A percentile compares a stretch with the other conserved stretches of the same genome.
Evolutionary conservation across 2,329 filamentous ascomycete genomes (phyloP).

Genomic region (Thermoascus crustaceus): DNA sequence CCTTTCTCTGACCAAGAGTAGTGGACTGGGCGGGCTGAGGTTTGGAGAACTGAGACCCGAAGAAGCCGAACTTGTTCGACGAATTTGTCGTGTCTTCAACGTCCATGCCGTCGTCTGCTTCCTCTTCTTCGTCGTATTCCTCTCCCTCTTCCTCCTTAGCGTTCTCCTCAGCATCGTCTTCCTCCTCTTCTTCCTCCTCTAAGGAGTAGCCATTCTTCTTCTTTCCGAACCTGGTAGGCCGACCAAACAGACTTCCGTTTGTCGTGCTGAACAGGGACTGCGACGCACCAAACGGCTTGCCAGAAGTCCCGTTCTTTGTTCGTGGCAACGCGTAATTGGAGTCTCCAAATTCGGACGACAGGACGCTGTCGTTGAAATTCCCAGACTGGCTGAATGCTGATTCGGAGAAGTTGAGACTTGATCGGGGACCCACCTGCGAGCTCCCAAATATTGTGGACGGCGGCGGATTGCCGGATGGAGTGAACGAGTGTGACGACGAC

Average conservation of each 20-base stretch:
- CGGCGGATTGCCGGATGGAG: constrained; percentile 47
- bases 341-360: constrained; percentile 30
- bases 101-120: constrained; percentile 30
- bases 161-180: constrained; percentile 33
- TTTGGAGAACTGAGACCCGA: constrained; percentile 25
- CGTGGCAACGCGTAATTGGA: constrained; percentile 23
- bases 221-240: constrained; percentile 18
- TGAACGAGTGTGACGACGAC: constrained; percentile 46
- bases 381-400: constrained; percentile 30
- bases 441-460: constrained; percentile 45
- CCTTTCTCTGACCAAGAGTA: constrained; percentile 20
- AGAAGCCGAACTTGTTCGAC: constrained; percentile 19
- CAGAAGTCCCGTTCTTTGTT: constrained; percentile 16
- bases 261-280: constrained; percentile 21
- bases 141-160: constrained; percentile 34
- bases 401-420: constrained; percentile 29
- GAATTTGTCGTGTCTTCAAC: constrained; percentile 12
- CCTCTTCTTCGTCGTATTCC: constrained; percentile 31
- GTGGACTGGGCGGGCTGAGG: constrained; percentile 13
- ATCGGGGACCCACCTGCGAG: constrained; percentile 38
- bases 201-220: constrained; percentile 19
- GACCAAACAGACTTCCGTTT: constrained; percentile 18
- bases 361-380: constrained; percentile 29
- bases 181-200: constrained; percentile 32
- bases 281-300: constrained; percentile 17